Base-by-base conservation (phyloP, 148 eudicot genomes). In the Gaultheria prostrata region DNA sequence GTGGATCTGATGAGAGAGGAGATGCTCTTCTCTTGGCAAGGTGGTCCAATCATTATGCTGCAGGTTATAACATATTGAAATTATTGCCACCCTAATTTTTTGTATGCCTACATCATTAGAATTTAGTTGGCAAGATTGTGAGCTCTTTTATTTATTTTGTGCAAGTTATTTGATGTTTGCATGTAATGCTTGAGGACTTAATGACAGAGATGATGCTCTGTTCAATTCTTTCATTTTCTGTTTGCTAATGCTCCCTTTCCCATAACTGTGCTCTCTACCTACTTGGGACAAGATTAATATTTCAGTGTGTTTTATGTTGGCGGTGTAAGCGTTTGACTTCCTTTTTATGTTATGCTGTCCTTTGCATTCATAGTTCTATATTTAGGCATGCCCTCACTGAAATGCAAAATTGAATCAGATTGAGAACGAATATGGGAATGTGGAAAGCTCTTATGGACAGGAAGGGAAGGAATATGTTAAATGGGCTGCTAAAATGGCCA, bases 401-500 rank as follows among this genome's bases (percentile, higher is more conserved):
- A 70, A 76, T 50, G 11, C 72, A 13, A 51, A 70, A 79, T 85
- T 79, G 82, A 89, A 18, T 81, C 91, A 94, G 98, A 96, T 96
- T 86, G 98, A 96, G 86, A 96, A 96, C 86, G 98, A 96, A 85
- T 96, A 94, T 86, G 98, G 98, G 81, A 83, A 96, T 90, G 85
- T 91, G 61, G 95, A 92, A 88, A 81, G 82, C 78, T 86, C 95
- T 18, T 94, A 85, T 83, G 99, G 99, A 46, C 79, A 85, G 77
- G 88, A 83, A 82, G 99, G 99, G 67, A 90, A 89, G 74, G 89
- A 88, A 48, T 96, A 96, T 82, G 88, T 96, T 84, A 87, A 89
- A 77, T 96, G 98, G 98, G 98, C 98, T 79, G 97, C 98, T 80
- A 85, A 89, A 80, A 96, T 96, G 98, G 98, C 98, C 82, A 79